A percentile compares a stretch with the other conserved stretches of the same genome.
Evolutionary conservation across 1,284 basidiomycete genomes (phyloP).

Genomic region (Cryptococcus neoformans): DNA sequence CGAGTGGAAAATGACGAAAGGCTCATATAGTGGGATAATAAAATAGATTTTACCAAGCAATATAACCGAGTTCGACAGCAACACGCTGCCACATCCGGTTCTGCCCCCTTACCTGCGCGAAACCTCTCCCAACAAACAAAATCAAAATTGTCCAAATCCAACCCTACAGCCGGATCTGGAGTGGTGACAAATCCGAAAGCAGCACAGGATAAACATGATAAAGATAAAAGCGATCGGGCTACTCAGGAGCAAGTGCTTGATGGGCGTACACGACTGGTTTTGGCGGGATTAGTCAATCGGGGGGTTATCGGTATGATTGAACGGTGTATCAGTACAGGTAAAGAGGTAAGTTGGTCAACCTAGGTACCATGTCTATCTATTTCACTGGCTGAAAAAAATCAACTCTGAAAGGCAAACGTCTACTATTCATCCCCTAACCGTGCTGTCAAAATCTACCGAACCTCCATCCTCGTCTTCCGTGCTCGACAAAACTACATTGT

Average conservation of each 20-base stretch:
- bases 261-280: slow-evolving; percentile 79
- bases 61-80: slow-evolving; percentile 89
- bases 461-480: slow-evolving; percentile 96
- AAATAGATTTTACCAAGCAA: slow-evolving; percentile 89
- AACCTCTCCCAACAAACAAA: slow-evolving; percentile 18
- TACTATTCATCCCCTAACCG: slow-evolving; percentile 77
- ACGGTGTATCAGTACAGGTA: slow-evolving; percentile 91
- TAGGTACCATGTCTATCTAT: background rate
- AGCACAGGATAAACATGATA: slow-evolving; percentile 78
- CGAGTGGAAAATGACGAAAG: too few relatives aligned
- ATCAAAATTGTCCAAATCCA: slow-evolving; percentile 34
- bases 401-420: slow-evolving; percentile 70
- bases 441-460: slow-evolving; percentile 98
- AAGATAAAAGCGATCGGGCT: slow-evolving; percentile 91
- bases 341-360: slow-evolving; percentile 81
- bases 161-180: slow-evolving; percentile 48
- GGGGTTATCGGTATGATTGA: slow-evolving; percentile 83
- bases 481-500: slow-evolving; percentile 93
- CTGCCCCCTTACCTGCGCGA: slow-evolving; percentile 13
- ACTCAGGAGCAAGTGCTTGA: slow-evolving; percentile 94
- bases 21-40: background rate
- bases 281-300: slow-evolving; percentile 90
- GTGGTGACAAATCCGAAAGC: slow-evolving; percentile 85
- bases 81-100: slow-evolving; percentile 26
- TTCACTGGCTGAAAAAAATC: background rate